Evolutionary conservation across 2,329 filamentous ascomycete genomes (phyloP).

Genomic region (Fusarium continuum): DNA sequence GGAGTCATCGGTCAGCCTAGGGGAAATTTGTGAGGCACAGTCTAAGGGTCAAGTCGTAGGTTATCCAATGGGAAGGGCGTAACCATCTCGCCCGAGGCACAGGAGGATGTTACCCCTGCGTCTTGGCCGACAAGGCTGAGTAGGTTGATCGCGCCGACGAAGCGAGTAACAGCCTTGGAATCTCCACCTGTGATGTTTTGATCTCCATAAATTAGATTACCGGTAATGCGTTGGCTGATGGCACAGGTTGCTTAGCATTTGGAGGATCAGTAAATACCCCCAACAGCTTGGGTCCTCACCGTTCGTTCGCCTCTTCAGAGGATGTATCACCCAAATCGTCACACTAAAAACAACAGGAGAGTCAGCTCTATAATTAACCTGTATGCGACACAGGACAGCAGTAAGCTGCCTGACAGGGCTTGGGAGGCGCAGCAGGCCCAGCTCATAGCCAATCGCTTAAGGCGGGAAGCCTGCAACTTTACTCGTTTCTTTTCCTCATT

Average conservation of each 20-base stretch:
- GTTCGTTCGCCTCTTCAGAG: too few species aligned
- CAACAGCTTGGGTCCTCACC: too few species aligned
- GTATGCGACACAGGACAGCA: background rate
- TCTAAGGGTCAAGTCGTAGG: background rate
- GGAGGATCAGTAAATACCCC: too few species aligned
- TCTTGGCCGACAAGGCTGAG: constrained; percentile 12
- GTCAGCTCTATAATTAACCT: constrained; percentile 14
- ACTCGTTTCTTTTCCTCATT: background rate
- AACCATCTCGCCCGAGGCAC: background rate
- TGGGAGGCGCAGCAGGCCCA: background rate
- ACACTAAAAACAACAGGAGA: background rate
- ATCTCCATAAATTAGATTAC: background rate
- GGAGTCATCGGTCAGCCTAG: background rate
- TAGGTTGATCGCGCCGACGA: background rate
- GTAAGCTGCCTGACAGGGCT: background rate
- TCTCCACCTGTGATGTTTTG: background rate
- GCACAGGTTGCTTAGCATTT: too few species aligned
- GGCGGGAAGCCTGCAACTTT: constrained; percentile 2
- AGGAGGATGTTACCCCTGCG: background rate
- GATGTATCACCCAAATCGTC: too few species aligned
- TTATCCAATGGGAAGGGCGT: background rate
- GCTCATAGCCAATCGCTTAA: constrained; percentile 1
- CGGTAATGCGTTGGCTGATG: background rate
- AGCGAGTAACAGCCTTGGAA: background rate
- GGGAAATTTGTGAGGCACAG: constrained; percentile 12